These are phyloP conservation scores for Marsdenia floribunda DNA, from an alignment of 257 asterid genomes.

Conservation along the genomic window DNA sequence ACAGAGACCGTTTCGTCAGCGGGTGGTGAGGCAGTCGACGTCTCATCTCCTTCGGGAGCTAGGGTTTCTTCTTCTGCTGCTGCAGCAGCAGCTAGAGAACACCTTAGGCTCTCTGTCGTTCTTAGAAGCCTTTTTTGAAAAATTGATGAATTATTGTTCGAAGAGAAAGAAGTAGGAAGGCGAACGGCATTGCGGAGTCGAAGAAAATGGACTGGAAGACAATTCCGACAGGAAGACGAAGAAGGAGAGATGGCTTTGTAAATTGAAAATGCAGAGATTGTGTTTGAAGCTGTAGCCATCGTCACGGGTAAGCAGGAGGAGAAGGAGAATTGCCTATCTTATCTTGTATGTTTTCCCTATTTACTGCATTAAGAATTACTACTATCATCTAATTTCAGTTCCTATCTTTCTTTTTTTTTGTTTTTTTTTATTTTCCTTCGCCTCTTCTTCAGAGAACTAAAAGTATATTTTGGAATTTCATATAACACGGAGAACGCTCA, in stretches of 20 bases:
- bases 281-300: constrained; percentile 42
- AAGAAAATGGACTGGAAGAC: background rate
- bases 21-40: constrained; percentile 26
- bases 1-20: constrained; percentile 69
- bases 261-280: constrained; percentile 35
- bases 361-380: background rate
- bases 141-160: constrained; percentile 14
- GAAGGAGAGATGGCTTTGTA: constrained; percentile 18
- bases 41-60: constrained; percentile 23
- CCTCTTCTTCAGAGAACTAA: too few relatives aligned
- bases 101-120: constrained; percentile 25
- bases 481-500: too few relatives aligned
- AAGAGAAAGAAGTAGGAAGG: constrained; percentile 3
- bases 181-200: background rate
- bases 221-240: constrained; percentile 17
- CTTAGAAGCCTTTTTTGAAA: constrained; percentile 19
- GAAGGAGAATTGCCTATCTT: background rate
- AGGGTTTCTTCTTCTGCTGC: constrained; percentile 33
- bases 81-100: constrained; percentile 15
- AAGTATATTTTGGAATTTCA: too few relatives aligned
- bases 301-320: background rate
- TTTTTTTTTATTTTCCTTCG: too few relatives aligned
- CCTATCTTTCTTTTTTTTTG: too few relatives aligned
- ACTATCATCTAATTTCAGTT: background rate
- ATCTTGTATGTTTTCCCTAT: background rate